These are phyloP conservation scores for Phytophthora tentaculata DNA, from an alignment of 352 stramenopile species.

Conservation along the genomic window DNA sequence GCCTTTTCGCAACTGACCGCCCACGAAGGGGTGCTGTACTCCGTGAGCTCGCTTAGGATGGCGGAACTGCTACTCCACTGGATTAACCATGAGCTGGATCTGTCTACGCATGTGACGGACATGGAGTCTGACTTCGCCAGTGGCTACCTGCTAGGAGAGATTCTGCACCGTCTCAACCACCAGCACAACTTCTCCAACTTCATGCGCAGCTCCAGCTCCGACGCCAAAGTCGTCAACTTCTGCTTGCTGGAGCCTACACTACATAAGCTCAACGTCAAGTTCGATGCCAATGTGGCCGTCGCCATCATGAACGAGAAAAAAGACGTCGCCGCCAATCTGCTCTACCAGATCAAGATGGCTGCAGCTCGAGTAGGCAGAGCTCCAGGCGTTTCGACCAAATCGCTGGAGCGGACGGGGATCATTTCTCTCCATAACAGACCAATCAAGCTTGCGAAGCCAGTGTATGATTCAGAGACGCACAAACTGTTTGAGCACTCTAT, in stretches of 20 bases:
- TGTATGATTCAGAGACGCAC: slow-evolving; percentile 62
- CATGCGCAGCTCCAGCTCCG: slow-evolving; percentile 64
- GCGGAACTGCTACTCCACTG: slow-evolving; percentile 78
- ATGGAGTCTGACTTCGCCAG: slow-evolving; percentile 84
- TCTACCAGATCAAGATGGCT: slow-evolving; percentile 89
- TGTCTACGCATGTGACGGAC: slow-evolving; percentile 67
- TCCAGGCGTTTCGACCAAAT: slow-evolving; percentile 58
- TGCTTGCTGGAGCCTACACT: slow-evolving; percentile 84
- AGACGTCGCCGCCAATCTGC: slow-evolving; percentile 65
- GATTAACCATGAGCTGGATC: slow-evolving; percentile 85
- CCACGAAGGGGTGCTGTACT: neutral
- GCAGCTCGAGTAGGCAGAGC: slow-evolving; percentile 51
- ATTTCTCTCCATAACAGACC: slow-evolving; percentile 69
- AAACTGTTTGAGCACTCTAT: slow-evolving; percentile 76
- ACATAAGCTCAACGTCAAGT: slow-evolving; percentile 71
- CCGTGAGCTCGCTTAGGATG: slow-evolving; percentile 41
- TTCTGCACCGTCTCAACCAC: slow-evolving; percentile 89
- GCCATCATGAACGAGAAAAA: slow-evolving; percentile 84
- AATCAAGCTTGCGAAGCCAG: slow-evolving; percentile 60
- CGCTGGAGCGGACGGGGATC: slow-evolving; percentile 51
- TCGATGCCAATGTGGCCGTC: slow-evolving; percentile 77
- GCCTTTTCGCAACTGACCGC: slow-evolving; percentile 1
- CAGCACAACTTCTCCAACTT: slow-evolving; percentile 90
- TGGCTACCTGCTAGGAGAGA: slow-evolving; percentile 86
- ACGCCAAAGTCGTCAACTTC: slow-evolving; percentile 92